Evolutionary conservation across 2,329 filamentous ascomycete species (phyloP), one percentile per base, ranked within the genome.

Genomic region (Penicillium sumatraense): DNA sequence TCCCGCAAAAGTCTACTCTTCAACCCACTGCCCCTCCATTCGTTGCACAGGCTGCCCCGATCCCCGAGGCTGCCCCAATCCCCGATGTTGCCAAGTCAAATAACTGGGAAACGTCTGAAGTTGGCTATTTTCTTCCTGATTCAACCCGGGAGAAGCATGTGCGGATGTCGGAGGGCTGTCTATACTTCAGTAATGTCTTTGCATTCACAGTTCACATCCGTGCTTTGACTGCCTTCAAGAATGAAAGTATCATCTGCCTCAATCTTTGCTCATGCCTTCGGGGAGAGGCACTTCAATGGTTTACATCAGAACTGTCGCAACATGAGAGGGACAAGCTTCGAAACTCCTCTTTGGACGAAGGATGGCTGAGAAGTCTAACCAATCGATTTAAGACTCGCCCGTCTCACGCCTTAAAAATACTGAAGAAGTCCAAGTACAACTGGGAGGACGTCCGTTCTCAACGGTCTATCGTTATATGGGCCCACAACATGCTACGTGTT

Each of bases 281-380:
- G 5, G 48, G 40, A 11, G 40, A 50, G 27, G 48, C 48, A 2
- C 8, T 50, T 6, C 36, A 50, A 42, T 50, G 48, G 48, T 42
- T 31, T 16, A 29, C 35, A 11, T 31, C 48, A 10, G 48, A 50
- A n/a, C 26, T 50, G 8, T 31, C 36, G 14, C 23, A 31, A 4
- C n/a, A 9, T 7, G 26, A 50, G 3, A 29, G 36, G 33, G 35
- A 50, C n/a, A 33, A 26, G 11, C 48, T 50, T 7, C 48, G 48
- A 21, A 33, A 18, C 36, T 23, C 13, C 18, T 21, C 26, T 21
- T 27, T 50, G 23, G 48, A 50, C 16, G 35, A 50, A 8, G 48
- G 48, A 3, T 50, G 48, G 48, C 31, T 50, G 6, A 14, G 23
- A 7, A 42, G 5, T 14, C 26, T 50, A 8, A 31, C 8, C 8